Conservation (phyloP, 306 rosid species). For the Cyamopsis tetragonoloba region DNA sequence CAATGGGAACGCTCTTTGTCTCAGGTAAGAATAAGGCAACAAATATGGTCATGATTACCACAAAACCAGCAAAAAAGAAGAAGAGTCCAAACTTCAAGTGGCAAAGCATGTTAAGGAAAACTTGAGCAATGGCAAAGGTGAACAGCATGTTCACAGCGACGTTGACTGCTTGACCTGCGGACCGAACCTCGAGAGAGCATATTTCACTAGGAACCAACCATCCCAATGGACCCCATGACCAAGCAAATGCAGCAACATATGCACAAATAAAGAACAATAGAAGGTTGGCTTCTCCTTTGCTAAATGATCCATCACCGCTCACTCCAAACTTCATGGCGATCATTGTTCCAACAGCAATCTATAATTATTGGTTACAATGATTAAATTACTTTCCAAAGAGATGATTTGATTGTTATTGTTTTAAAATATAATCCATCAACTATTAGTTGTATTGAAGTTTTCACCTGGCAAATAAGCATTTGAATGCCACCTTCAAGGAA, state of each 20-base stretch:
- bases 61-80: constrained; percentile 46
- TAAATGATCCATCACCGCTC: constrained; percentile 35
- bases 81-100: constrained; percentile 56
- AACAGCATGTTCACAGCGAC: constrained; percentile 51
- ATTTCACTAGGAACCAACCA: constrained; percentile 70
- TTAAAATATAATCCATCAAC: too few relatives aligned
- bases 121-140: constrained; percentile 41
- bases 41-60: constrained; percentile 38
- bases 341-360: constrained; percentile 31
- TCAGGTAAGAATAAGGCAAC: constrained; percentile 38
- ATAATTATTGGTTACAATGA: neutral
- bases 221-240: constrained; percentile 82
- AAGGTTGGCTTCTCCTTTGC: constrained; percentile 21
- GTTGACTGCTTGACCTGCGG: constrained; percentile 49
- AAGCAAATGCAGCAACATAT: constrained; percentile 58
- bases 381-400: neutral
- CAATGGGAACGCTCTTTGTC: constrained; percentile 51
- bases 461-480: constrained; percentile 27
- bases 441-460: too few relatives aligned
- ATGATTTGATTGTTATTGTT: too few relatives aligned
- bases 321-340: constrained; percentile 38
- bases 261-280: constrained; percentile 43
- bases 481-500: constrained; percentile 25
- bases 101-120: constrained; percentile 44
- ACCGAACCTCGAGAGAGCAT: constrained; percentile 51